A percentile compares a stretch with the other conserved stretches of the same genome.
phyloP scores from a whole-genome alignment of 2,329 filamentous ascomycete genomes.

The Zalaria obscura region DNA sequence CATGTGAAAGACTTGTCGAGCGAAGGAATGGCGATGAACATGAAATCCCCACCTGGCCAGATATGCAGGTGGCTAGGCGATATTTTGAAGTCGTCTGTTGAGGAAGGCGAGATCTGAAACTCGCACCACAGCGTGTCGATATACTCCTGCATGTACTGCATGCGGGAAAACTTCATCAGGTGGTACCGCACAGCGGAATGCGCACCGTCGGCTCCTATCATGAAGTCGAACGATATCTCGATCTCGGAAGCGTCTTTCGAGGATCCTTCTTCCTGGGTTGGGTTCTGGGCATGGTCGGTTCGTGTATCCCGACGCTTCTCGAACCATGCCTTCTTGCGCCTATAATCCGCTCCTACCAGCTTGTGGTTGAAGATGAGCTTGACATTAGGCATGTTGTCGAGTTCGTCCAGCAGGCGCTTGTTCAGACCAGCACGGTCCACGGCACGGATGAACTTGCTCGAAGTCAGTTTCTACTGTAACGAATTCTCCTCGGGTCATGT shows the following conservation, averaged over 20 bases:
- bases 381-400: constrained; percentile 78
- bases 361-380: constrained; percentile 89
- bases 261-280: constrained; percentile 10
- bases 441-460: constrained; percentile 59
- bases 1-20: constrained; percentile 87
- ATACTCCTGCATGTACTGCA: constrained; percentile 88
- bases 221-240: constrained; percentile 75
- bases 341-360: constrained; percentile 78
- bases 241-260: constrained; percentile 41
- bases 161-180: constrained; percentile 84
- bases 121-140: constrained; percentile 97
- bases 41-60: constrained; percentile 85
- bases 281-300: constrained; percentile 10
- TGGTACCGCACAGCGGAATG: constrained; percentile 86
- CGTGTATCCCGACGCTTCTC: constrained; percentile 36
- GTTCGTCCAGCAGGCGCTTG: constrained; percentile 64
- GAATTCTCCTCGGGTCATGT: neutral
- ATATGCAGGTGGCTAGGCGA: constrained; percentile 93
- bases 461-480: neutral
- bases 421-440: constrained; percentile 78
- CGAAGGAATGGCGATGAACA: constrained; percentile 96
- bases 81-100: constrained; percentile 51
- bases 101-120: constrained; percentile 51
- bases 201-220: constrained; percentile 90
- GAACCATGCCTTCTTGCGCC: constrained; percentile 70